A percentile compares a stretch with the other conserved stretches of the same genome.
Conservation (phyloP, 2,329 filamentous ascomycete genomes). For the Aureobasidium vineae region DNA sequence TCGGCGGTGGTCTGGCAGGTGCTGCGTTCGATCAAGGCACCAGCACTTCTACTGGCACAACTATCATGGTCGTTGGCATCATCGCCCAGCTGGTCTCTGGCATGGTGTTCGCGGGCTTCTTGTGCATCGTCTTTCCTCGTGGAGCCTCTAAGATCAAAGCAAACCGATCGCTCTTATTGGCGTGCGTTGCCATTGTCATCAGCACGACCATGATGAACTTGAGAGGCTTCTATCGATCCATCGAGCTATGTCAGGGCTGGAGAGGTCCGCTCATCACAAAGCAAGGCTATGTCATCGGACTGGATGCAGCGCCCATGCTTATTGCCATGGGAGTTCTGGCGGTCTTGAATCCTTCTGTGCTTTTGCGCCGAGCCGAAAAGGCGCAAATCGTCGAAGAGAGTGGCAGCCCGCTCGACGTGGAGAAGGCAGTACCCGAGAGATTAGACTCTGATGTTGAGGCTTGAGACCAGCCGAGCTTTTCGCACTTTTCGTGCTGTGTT, state of each 20-base stretch:
- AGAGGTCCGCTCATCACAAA: constrained; percentile 6
- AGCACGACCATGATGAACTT: constrained; percentile 24
- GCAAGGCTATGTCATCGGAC: constrained; percentile 17
- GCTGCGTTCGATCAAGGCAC: constrained; percentile 18
- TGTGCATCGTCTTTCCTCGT: constrained; percentile 12
- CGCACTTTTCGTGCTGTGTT: not conserved
- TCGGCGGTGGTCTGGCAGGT: constrained; percentile 17
- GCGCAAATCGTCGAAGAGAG: not conserved
- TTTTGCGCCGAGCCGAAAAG: not conserved
- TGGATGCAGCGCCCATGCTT: constrained; percentile 19
- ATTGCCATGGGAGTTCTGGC: constrained; percentile 14
- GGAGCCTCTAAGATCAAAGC: constrained; percentile 1
- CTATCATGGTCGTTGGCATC: constrained; percentile 21
- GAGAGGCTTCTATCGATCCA: constrained; percentile 20
- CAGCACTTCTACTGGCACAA: constrained; percentile 16
- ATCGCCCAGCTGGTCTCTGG: constrained; percentile 22
- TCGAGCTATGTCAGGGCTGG: constrained; percentile 23
- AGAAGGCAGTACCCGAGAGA: not conserved
- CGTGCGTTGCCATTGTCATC: constrained; percentile 13
- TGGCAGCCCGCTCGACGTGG: not conserved
- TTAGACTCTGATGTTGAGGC: not conserved
- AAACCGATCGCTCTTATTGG: not conserved
- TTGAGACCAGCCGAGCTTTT: not conserved
- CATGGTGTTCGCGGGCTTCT: not conserved
- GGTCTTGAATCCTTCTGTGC: constrained; percentile 15